Percentiles rank a stretch among this genome's conserved stretches.
Evolutionary conservation across 306 rosid species (phyloP).

Genomic region (Vigna trinervia): DNA sequence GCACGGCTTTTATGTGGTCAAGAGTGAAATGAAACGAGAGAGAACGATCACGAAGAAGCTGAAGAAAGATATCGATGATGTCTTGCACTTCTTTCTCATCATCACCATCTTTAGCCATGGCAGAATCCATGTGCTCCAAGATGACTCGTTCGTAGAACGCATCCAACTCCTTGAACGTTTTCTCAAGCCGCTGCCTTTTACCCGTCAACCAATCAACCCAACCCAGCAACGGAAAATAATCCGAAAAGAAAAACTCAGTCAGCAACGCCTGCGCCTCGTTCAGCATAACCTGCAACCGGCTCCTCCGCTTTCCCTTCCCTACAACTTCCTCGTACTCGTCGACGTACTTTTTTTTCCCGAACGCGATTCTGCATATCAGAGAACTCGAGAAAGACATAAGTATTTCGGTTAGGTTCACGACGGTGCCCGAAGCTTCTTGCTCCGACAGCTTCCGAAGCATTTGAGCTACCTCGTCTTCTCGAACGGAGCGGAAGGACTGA

Average conservation of each 20-base stretch:
- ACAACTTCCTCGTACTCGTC: conserved; percentile 29
- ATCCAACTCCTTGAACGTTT: conserved; percentile 47
- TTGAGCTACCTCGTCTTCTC: conserved; percentile 46
- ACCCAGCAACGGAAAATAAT: conserved; percentile 53
- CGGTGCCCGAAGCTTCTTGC: background rate
- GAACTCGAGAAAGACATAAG: conserved; percentile 40
- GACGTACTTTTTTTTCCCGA: conserved; percentile 50
- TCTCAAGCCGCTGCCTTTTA: conserved; percentile 34
- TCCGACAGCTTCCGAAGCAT: conserved; percentile 39
- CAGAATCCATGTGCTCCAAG: conserved; percentile 40
- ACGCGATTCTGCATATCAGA: conserved; percentile 53
- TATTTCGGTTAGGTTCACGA: conserved; percentile 41
- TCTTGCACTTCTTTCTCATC: conserved; percentile 31
- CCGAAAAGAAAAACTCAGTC: conserved; percentile 46
- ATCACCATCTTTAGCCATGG: background rate
- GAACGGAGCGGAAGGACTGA: conserved; percentile 41
- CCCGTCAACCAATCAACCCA: conserved; percentile 63
- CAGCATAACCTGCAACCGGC: conserved; percentile 49
- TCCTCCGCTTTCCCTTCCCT: conserved; percentile 12
- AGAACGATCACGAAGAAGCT: conserved; percentile 14
- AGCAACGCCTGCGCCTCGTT: conserved; percentile 47
- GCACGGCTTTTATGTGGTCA: conserved; percentile 48
- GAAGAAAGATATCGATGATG: conserved; percentile 45
- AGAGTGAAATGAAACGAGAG: conserved; percentile 46
- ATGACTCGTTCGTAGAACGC: conserved; percentile 54